These are phyloP conservation scores for Neoboletus brunneissimus DNA, from an alignment of 768 basidiomycete genomes.

Conservation along the genomic window DNA sequence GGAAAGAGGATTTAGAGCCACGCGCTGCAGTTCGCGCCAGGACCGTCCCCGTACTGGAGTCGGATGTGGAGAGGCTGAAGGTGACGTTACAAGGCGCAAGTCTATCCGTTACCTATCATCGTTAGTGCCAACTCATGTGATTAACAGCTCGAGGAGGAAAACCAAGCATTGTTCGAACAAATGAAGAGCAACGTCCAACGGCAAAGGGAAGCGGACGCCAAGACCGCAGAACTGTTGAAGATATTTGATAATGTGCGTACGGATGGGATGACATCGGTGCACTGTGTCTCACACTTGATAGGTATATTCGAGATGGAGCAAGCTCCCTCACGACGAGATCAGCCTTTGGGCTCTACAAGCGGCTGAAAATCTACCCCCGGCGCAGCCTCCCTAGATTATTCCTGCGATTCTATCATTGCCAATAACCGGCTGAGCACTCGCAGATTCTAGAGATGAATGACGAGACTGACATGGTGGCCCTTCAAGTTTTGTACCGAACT, in stretches of 20 bases:
- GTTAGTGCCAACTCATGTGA: background rate
- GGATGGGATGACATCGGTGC: background rate
- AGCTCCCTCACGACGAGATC: constrained; percentile 64
- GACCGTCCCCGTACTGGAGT: constrained; percentile 56
- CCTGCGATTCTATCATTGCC: too few relatives aligned
- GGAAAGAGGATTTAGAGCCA: constrained; percentile 65
- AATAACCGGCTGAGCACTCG: background rate
- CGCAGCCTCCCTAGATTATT: constrained; percentile 18
- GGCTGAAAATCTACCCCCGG: constrained; percentile 36
- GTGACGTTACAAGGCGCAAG: constrained; percentile 38
- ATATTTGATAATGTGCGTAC: constrained; percentile 50
- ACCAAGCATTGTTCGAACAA: constrained; percentile 44
- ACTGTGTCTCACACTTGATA: constrained; percentile 23
- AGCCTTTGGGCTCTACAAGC: constrained; percentile 43
- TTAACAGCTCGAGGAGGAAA: constrained; percentile 57
- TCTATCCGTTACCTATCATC: background rate
- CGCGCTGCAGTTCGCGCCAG: constrained; percentile 59
- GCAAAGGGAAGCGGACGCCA: constrained; percentile 45
- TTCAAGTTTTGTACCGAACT: background rate
- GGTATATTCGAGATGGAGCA: constrained; percentile 51
- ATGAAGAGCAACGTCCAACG: constrained; percentile 48
- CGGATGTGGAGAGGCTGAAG: constrained; percentile 39
- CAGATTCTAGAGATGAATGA: background rate
- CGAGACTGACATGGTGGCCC: too few relatives aligned
- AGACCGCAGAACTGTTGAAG: constrained; percentile 46